phyloP scores from a whole-genome alignment of 108 stramenopile genomes.

The Cyclotella atomus region DNA sequence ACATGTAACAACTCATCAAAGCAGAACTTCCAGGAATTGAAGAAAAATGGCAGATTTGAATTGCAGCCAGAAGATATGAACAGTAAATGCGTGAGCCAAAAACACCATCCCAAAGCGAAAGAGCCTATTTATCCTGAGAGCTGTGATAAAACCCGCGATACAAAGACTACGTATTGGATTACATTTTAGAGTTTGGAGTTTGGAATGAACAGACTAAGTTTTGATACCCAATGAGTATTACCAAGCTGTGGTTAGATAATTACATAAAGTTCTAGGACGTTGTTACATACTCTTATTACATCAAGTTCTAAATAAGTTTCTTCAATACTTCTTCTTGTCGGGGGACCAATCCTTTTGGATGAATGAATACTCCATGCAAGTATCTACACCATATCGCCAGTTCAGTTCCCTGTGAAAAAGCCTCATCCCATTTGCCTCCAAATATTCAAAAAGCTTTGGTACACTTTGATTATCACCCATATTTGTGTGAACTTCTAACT shows the following conservation, averaged over 20 bases:
- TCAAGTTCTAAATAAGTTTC: too few relatives aligned
- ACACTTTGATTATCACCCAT: not conserved
- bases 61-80: conserved; percentile 4
- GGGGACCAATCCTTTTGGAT: conserved; percentile 7
- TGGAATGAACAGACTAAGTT: too few relatives aligned
- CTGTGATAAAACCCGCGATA: conserved; percentile 2
- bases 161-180: conserved; percentile 37
- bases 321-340: too few relatives aligned
- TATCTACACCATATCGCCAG: not conserved
- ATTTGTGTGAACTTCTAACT: not conserved
- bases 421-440: not conserved
- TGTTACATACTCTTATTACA: too few relatives aligned
- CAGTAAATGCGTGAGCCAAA: conserved; percentile 18
- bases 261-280: too few relatives aligned
- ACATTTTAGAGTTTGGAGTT: conserved; percentile 14
- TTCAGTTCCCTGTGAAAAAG: conserved; percentile 1
- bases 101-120: conserved; percentile 38
- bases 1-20: not conserved
- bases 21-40: conserved; percentile 14
- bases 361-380: conserved; percentile 1
- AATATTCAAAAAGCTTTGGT: not conserved
- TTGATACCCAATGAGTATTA: too few relatives aligned
- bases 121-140: conserved; percentile 32
- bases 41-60: conserved; percentile 18
- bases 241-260: too few relatives aligned